Conservation (phyloP, 2,329 filamentous ascomycete species). For the Colletotrichum lentis region DNA sequence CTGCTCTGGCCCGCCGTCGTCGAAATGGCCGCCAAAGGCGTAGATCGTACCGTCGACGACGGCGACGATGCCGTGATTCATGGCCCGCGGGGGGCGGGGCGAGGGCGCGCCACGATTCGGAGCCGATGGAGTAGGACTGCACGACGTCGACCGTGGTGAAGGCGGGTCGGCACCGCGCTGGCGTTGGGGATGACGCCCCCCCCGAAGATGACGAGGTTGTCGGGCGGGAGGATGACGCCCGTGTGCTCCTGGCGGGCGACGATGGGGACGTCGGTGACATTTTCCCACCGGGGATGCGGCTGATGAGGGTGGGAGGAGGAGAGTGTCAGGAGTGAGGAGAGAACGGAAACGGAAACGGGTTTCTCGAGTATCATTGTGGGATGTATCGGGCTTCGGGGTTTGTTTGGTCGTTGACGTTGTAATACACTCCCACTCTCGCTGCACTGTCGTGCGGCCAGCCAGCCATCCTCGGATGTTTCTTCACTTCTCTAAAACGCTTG, state of each 20-base stretch:
- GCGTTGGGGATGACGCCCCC: slow-evolving; percentile 43
- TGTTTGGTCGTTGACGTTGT: no score
- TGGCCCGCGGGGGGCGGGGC: no score
- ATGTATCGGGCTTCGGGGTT: no score
- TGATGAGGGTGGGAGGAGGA: background rate
- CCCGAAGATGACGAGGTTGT: slow-evolving; percentile 42
- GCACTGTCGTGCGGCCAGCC: no score
- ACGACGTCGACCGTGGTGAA: slow-evolving; percentile 39
- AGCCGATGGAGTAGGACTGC: no score
- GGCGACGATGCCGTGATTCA: slow-evolving; percentile 48
- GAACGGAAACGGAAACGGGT: background rate
- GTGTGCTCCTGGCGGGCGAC: slow-evolving; percentile 44
- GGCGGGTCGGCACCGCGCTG: slow-evolving; percentile 43
- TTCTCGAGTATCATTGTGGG: no score
- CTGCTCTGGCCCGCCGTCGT: slow-evolving; percentile 41
- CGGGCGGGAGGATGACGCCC: slow-evolving; percentile 40
- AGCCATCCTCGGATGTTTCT: no score
- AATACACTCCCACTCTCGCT: no score
- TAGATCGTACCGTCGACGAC: slow-evolving; percentile 50
- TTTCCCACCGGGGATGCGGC: slow-evolving; percentile 38
- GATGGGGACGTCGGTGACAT: slow-evolving; percentile 40
- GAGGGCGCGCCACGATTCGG: no score
- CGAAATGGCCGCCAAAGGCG: slow-evolving; percentile 50
- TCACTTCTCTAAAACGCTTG: no score
- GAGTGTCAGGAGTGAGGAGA: background rate